These are phyloP conservation scores for Porcisia deanei DNA, from an alignment of 208 protist species.

Conservation along the genomic window DNA sequence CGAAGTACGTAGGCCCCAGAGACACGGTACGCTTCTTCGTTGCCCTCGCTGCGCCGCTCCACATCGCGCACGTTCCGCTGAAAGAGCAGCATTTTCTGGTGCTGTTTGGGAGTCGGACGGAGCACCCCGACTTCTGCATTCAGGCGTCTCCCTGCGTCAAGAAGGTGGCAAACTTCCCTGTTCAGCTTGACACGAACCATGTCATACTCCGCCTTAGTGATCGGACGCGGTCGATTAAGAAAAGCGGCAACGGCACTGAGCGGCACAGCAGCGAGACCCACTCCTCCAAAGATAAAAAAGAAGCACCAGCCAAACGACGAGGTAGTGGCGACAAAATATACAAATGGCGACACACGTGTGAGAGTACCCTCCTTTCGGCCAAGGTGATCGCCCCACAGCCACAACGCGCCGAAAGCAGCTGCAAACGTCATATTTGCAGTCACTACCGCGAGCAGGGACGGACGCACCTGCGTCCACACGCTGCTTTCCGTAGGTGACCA, in stretches of 20 bases:
- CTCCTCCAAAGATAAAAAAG: constrained; percentile 92
- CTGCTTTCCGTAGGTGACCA: constrained; percentile 46
- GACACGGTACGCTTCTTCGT: constrained; percentile 78
- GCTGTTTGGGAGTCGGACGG: constrained; percentile 30
- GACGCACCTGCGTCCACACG: constrained; percentile 29
- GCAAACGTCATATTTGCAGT: constrained; percentile 17
- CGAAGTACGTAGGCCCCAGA: constrained; percentile 60
- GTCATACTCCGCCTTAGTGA: constrained; percentile 81
- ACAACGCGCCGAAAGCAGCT: constrained; percentile 25
- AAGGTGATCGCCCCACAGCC: constrained; percentile 22
- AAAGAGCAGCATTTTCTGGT: constrained; percentile 65
- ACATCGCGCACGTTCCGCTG: constrained; percentile 76
- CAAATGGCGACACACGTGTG: constrained; percentile 41
- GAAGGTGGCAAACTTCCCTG: constrained; percentile 60
- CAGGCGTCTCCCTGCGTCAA: constrained; percentile 61
- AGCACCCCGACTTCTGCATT: constrained; percentile 43
- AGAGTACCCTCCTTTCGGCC: constrained; percentile 16
- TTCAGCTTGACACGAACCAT: constrained; percentile 59
- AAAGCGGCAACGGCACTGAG: constrained; percentile 81
- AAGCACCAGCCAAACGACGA: constrained; percentile 81
- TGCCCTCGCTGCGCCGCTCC: constrained; percentile 62
- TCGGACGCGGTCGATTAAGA: constrained; percentile 63
- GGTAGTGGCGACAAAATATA: constrained; percentile 70
- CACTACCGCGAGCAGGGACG: constrained; percentile 12
- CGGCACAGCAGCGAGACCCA: constrained; percentile 91